These are phyloP conservation scores for Moesziomyces sp. DNA, from an alignment of 1,284 basidiomycete genomes.

Conservation along the genomic window DNA sequence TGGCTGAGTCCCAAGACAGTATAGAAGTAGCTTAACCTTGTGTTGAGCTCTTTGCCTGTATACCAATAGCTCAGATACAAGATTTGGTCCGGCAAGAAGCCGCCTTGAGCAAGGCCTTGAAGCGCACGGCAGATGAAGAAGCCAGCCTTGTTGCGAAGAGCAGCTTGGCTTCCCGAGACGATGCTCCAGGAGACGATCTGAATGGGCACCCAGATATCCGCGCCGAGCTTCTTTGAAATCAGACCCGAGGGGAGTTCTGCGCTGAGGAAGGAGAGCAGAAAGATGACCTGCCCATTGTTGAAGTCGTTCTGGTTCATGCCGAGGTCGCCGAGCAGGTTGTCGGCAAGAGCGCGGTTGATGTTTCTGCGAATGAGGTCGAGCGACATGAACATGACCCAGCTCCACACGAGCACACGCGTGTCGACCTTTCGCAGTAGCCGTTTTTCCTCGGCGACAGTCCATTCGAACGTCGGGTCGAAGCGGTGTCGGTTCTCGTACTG, in stretches of 20 bases:
- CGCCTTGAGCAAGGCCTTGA: slow-evolving; percentile 71
- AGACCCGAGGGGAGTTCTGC: slow-evolving; percentile 56
- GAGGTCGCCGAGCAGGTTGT: slow-evolving; percentile 53
- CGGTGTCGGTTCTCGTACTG: slow-evolving; percentile 43
- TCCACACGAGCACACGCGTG: slow-evolving; percentile 17
- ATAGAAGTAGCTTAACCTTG: slow-evolving; percentile 76
- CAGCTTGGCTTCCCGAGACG: slow-evolving; percentile 31
- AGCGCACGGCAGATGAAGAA: slow-evolving; percentile 48
- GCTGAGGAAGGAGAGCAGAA: slow-evolving; percentile 40
- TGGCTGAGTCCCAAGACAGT: slow-evolving; percentile 34
- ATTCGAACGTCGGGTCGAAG: slow-evolving; percentile 35
- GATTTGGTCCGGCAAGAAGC: slow-evolving; percentile 69
- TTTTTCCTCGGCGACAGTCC: slow-evolving; percentile 29
- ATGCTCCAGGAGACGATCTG: slow-evolving; percentile 50
- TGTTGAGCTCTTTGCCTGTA: slow-evolving; percentile 70
- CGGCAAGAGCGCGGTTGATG: slow-evolving; percentile 45
- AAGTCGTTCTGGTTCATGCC: slow-evolving; percentile 52
- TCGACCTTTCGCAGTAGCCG: slow-evolving; percentile 24
- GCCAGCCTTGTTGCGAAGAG: slow-evolving; percentile 20
- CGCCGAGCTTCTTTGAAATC: slow-evolving; percentile 55
- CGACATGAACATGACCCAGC: slow-evolving; percentile 44
- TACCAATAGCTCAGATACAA: slow-evolving; percentile 70
- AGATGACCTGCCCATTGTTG: slow-evolving; percentile 55
- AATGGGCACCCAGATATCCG: slow-evolving; percentile 52
- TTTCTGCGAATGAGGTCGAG: slow-evolving; percentile 51